Evolutionary conservation across 2,329 filamentous ascomycete genomes (phyloP).

Genomic region (Penicillium sp.): DNA sequence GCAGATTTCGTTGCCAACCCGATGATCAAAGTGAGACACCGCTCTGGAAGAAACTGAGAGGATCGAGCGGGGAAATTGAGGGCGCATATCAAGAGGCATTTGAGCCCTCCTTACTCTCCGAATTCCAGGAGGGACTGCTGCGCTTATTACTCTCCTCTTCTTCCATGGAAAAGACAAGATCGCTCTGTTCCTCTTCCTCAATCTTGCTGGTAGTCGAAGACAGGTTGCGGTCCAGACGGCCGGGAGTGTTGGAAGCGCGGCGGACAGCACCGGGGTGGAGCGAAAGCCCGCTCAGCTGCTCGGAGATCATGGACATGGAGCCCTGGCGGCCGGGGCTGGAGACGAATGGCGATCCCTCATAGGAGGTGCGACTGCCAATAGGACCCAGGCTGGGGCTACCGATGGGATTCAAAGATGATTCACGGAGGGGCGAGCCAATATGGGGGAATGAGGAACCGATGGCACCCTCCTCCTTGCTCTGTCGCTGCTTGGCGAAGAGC

Average conservation of each 20-base stretch:
- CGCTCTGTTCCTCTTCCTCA: constrained; percentile 43
- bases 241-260: constrained; percentile 28
- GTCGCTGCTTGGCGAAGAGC: constrained; percentile 50
- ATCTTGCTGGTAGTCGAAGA: constrained; percentile 43
- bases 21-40: constrained; percentile 7
- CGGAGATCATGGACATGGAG: constrained; percentile 57
- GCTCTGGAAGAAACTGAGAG: neutral
- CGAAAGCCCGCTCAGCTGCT: constrained; percentile 46
- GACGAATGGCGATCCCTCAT: constrained; percentile 47
- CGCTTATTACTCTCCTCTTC: constrained; percentile 45
- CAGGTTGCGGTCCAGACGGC: constrained; percentile 40
- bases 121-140: constrained; percentile 31
- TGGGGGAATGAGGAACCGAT: constrained; percentile 50
- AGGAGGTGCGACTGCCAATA: constrained; percentile 43
- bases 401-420: constrained; percentile 49
- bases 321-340: constrained; percentile 52
- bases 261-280: constrained; percentile 40
- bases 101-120: constrained; percentile 27
- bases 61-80: constrained; percentile 3
- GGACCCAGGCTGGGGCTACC: constrained; percentile 49
- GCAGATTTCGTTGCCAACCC: too few relatives aligned
- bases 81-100: constrained; percentile 17
- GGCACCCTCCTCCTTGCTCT: constrained; percentile 47
- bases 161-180: constrained; percentile 47
- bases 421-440: constrained; percentile 61